Evolutionary conservation across 192 early-diverging fungal genomes (phyloP), one percentile per base, ranked within the genome.

Genomic region (Borealophlyctis nickersoniae): DNA sequence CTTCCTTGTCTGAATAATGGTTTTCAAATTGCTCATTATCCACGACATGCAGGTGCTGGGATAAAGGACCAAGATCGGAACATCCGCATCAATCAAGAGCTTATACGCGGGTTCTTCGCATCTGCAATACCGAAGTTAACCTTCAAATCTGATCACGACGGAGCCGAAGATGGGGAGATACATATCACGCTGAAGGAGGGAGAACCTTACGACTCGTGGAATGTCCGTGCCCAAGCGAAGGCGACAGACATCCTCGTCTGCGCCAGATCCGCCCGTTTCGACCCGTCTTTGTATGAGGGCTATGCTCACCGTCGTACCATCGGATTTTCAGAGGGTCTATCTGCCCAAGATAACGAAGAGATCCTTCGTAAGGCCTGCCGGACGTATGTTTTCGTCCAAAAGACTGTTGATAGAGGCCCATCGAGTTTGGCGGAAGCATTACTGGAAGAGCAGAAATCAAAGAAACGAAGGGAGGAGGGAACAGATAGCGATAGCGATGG

Each of bases 261-360:
- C 27, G 13, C 52, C 45, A 80, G 73, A 2, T 76, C 75, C 1
- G 74, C 79, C 49, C 78, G 82, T n/a, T 96, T 97, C 71, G 70
- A 72, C 22, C 74, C 87, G 2, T 67, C 70, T 2, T 71, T 82
- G 52, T 96, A 86, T 71, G 90, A 90, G 3, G 91, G 89, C 5
- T 98, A 98, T 64, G 79, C 85, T 65, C 96, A 98, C 79, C 84
- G 95, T 4, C 85, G 96, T 48, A 98, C 96, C 2, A 85, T 98
- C n/a, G 96, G 96, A 3, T 96, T 89, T 71, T 85, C 92, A 67
- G 84, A 93, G 28, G 91, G 91, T 0, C 35, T 89, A 16, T 92
- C 89, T 36, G 80, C 77, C 29, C 76, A 70, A 3, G 84, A 74
- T 4, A 98, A 98, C 71, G 82, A 80, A 51, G 94, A 98, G 72